Base-by-base conservation (phyloP, 164 flowering plant genomes). In the Aristolochia californica region DNA sequence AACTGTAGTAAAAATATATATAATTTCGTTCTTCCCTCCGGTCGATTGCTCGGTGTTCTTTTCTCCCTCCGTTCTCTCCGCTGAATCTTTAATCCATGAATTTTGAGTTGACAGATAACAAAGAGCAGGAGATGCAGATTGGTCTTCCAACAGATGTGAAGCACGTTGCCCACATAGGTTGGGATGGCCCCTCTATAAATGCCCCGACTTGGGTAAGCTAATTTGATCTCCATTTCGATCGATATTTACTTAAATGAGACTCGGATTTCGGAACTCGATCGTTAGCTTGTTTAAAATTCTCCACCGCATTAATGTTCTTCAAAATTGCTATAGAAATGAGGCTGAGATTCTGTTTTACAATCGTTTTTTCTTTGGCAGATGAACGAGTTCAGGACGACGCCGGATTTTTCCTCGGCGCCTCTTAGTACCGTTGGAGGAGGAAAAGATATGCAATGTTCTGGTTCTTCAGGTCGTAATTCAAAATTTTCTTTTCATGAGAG, bases 91-190 rank as follows among this genome's bases (percentile, higher is more conserved):
- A n/a, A n/a, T n/a, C n/a, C n/a, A n/a, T n/a, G n/a, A n/a, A n/a
- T n/a, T n/a, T n/a, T n/a, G n/a, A n/a, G n/a, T n/a, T n/a, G n/a
- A n/a, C 34, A 72, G 63, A 30, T 75, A 69, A 28, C 1, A 78
- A 88, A 64, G 88, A 83, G 48, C 68, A 65, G 17, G 95, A 84
- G 59, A 81, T 89, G 80, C 73, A 84, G 62, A 86, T 89, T 60
- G 97, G 97, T 21, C 60, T 45, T 48, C 97, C 97, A 13, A 89
- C 95, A 7, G 89, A 89, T 50, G 97, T 89, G 53, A 84, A 84
- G 72, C 97, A 89, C 63, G 91, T 86, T n/a, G 95, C 97, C 21
- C 97, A 89, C 52, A 87, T 89, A 22, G 97, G 97, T 38, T 80
- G 81, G 80, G 64, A 89, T 62, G 95, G 95, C 5, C 83, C 85